Evolutionary conservation across 108 stramenopile genomes (phyloP).

Genomic region (Nannochloropsis salina): DNA sequence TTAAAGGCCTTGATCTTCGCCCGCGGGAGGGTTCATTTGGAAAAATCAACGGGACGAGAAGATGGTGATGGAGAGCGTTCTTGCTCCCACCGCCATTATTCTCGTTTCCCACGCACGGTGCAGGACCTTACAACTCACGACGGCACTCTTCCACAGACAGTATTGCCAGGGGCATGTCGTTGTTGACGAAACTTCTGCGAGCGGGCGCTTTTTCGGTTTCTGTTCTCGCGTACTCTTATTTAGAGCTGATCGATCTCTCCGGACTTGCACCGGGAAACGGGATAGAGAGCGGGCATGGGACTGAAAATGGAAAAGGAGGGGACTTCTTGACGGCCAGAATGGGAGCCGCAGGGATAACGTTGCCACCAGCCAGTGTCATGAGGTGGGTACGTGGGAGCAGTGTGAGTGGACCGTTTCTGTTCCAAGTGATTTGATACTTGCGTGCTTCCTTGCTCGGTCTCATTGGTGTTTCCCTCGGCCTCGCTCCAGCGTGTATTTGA

Average conservation of each 20-base stretch:
- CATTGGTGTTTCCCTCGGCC: background rate
- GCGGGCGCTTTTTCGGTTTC: background rate
- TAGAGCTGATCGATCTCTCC: slow-evolving; percentile 11
- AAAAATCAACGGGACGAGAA: too few species aligned
- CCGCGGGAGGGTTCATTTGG: too few species aligned
- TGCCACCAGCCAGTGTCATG: background rate
- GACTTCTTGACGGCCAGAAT: background rate
- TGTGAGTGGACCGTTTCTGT: too few species aligned
- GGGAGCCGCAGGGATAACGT: background rate
- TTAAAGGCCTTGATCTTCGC: too few species aligned
- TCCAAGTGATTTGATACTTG: too few species aligned
- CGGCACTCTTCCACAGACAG: too few species aligned
- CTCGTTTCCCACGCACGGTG: too few species aligned
- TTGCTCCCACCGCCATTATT: too few species aligned
- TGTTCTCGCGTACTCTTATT: background rate
- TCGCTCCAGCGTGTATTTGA: too few species aligned
- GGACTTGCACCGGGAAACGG: background rate
- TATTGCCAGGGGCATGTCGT: background rate
- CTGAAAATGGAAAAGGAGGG: too few species aligned
- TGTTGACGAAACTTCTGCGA: background rate
- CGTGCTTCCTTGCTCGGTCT: background rate
- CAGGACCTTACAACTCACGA: too few species aligned
- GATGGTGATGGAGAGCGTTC: too few species aligned
- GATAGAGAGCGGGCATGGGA: background rate
- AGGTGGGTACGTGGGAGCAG: background rate